Conservation (phyloP, 2,329 filamentous ascomycete genomes). For the Fusarium sp. region DNA sequence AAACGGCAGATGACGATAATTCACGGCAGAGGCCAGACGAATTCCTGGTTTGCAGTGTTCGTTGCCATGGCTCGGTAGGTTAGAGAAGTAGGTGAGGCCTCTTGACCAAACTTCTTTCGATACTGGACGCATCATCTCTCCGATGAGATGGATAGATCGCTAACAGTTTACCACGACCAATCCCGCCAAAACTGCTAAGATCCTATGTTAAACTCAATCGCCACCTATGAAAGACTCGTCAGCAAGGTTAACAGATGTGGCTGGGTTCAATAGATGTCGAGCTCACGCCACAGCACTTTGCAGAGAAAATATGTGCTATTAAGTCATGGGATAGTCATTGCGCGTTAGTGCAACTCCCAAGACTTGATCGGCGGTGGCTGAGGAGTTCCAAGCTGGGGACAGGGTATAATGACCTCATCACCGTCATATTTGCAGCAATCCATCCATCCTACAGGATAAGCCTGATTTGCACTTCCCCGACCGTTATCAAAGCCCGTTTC, state of each 20-base stretch:
- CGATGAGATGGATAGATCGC: background rate
- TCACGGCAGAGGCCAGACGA: background rate
- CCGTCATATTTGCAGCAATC: conserved; percentile 18
- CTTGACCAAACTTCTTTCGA: background rate
- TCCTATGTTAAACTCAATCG: background rate
- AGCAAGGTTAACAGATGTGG: conserved; percentile 5
- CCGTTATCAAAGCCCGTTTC: background rate
- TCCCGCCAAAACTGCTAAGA: background rate
- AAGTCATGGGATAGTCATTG: conserved; percentile 35
- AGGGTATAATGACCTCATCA: conserved; percentile 32
- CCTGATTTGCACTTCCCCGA: conserved; percentile 20
- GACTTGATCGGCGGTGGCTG: conserved; percentile 30
- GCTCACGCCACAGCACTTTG: conserved; percentile 16
- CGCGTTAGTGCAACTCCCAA: conserved; percentile 33
- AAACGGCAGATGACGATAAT: background rate
- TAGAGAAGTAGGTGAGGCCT: background rate
- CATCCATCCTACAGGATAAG: conserved; percentile 16
- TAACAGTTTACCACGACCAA: background rate
- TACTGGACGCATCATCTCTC: background rate
- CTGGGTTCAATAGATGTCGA: background rate
- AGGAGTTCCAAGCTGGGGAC: conserved; percentile 25
- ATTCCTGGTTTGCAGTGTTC: background rate
- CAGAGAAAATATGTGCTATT: conserved; percentile 2
- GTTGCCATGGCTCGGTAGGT: background rate
- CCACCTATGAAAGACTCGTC: conserved; percentile 8